Conservation (phyloP, 1,284 basidiomycete species). For the Agaricales sp. region DNA sequence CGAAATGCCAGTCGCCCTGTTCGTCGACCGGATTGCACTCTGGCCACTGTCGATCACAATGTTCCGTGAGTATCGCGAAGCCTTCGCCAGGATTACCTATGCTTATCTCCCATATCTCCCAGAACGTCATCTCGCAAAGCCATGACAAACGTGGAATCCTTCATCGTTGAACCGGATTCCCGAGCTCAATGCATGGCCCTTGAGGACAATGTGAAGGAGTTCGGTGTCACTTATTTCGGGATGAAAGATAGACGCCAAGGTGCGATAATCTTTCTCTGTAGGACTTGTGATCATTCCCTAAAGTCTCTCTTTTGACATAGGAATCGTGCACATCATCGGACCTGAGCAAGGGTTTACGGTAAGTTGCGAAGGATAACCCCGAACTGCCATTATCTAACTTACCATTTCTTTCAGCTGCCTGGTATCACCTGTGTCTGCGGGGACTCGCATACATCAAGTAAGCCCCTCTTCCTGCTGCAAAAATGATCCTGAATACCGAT, state of each 20-base stretch:
- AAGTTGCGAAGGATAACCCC: slow-evolving; percentile 19
- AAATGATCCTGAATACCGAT: not conserved
- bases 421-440: slow-evolving; percentile 95
- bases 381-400: slow-evolving; percentile 2
- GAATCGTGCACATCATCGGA: slow-evolving; percentile 94
- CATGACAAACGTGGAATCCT: slow-evolving; percentile 67
- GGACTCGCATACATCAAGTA: slow-evolving; percentile 90
- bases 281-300: not conserved
- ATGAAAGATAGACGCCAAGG: slow-evolving; percentile 88
- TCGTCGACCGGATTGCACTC: slow-evolving; percentile 86
- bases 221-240: slow-evolving; percentile 92
- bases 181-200: slow-evolving; percentile 86
- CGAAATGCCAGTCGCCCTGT: slow-evolving; percentile 77
- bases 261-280: slow-evolving; percentile 17
- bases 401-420: slow-evolving; percentile 50
- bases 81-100: slow-evolving; percentile 3
- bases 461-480: slow-evolving; percentile 17
- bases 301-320: slow-evolving; percentile 24
- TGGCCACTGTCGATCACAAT: slow-evolving; percentile 94
- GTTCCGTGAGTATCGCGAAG: slow-evolving; percentile 70
- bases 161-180: slow-evolving; percentile 85
- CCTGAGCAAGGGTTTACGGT: slow-evolving; percentile 96
- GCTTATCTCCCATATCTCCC: slow-evolving; percentile 8
- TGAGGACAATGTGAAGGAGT: slow-evolving; percentile 93
- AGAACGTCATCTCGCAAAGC: slow-evolving; percentile 84